Base-by-base conservation (phyloP, 1,284 basidiomycete species). In the Kwoniella shivajii region DNA sequence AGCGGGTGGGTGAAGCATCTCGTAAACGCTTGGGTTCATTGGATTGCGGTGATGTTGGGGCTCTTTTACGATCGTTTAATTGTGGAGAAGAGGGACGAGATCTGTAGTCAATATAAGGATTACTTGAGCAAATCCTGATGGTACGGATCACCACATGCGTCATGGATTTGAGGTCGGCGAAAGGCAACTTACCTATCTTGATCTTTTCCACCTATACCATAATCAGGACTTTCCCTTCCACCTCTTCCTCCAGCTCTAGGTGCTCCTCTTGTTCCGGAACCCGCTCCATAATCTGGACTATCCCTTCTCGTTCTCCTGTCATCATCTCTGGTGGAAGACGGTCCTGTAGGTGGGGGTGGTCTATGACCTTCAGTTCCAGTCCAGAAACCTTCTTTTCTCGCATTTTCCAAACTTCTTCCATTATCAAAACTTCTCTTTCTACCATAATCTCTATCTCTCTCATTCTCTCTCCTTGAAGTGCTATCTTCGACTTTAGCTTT, bases 151-250 rank as follows among this genome's bases (percentile, higher is more conserved):
- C n/a, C n/a, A n/a, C n/a, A n/a, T n/a, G n/a, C n/a, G n/a, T n/a
- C n/a, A n/a, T n/a, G n/a, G n/a, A n/a, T n/a, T n/a, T n/a, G n/a
- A n/a, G n/a, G n/a, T n/a, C n/a, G n/a, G n/a, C n/a, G n/a, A n/a
- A n/a, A n/a, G n/a, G n/a, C n/a, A n/a, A 29, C 41, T 43, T 1
- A 43, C 41, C 41, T 27, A 16, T 53, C 57, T 46, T 29, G 44
- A 31, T 13, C 24, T 26, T 39, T 44, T n/a, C 57, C 50, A 7
- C 64, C 67, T 11, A 62, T 53, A 10, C 62, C 65, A 56, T 71
- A 71, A 36, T 67, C 68, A 2, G 68, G 68, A 39, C 30, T 39
- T 29, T 50, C 52, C 26, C 49, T 42, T 4, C 45, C 16, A 13
- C 39, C 41, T 37, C 22, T 18, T 24, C 24, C 38, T 7, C 29